Evolutionary conservation across 805 yeast genomes (phyloP).

Genomic region (Candida sakaeoensis): DNA sequence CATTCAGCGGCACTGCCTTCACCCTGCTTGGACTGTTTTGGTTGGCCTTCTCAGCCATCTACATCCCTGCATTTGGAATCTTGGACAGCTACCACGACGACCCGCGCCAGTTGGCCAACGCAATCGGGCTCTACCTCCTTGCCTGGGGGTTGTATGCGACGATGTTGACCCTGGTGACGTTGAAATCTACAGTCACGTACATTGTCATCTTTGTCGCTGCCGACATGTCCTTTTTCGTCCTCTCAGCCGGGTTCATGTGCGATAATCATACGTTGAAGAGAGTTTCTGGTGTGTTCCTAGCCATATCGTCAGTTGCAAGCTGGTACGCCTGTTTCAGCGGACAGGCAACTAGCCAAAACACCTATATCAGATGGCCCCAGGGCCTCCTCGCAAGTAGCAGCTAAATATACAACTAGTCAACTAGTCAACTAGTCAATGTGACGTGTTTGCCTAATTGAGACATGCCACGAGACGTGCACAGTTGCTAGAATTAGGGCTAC

Average conservation of each 20-base stretch:
- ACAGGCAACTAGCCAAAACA: constrained; percentile 53
- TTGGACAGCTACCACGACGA: constrained; percentile 45
- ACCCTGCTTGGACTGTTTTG: constrained; percentile 67
- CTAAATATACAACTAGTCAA: too few relatives aligned
- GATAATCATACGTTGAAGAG: constrained; percentile 36
- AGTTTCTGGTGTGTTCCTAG: constrained; percentile 65
- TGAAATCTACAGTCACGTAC: constrained; percentile 64
- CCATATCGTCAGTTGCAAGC: constrained; percentile 51
- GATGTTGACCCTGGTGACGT: constrained; percentile 48
- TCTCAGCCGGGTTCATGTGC: constrained; percentile 50
- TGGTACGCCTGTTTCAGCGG: constrained; percentile 63
- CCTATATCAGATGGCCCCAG: constrained; percentile 39
- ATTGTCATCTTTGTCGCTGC: constrained; percentile 53
- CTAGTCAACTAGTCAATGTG: too few relatives aligned
- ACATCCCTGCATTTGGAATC: constrained; percentile 59
- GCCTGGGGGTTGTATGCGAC: constrained; percentile 66
- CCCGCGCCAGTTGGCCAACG: constrained; percentile 40
- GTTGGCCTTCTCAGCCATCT: constrained; percentile 60
- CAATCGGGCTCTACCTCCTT: constrained; percentile 54
- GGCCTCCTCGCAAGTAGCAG: too few relatives aligned
- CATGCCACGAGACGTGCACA: too few relatives aligned
- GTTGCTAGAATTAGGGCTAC: constrained; percentile 4
- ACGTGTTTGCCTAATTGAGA: too few relatives aligned
- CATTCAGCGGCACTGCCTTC: constrained; percentile 65
- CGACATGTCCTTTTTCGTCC: constrained; percentile 51